A percentile compares a stretch with the other conserved stretches of the same genome.
These are phyloP conservation scores for Starmerella asiatica DNA, from an alignment of 805 yeast species.

Conservation along the genomic window DNA sequence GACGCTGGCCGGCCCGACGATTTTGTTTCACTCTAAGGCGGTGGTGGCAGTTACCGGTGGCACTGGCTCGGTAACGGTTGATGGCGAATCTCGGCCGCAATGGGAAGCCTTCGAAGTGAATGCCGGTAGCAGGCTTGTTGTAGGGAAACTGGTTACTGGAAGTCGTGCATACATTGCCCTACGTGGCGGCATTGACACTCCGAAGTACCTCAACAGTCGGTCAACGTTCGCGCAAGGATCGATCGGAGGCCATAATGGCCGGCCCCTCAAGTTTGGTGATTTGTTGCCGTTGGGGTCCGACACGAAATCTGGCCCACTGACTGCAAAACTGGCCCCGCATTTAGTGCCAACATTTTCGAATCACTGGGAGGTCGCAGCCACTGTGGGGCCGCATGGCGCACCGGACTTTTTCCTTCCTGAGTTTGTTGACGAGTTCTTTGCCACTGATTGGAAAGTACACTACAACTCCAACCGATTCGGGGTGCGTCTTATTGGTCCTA, in stretches of 20 bases:
- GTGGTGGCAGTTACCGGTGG: slow-evolving; percentile 85
- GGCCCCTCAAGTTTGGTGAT: slow-evolving; percentile 84
- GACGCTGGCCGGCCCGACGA: slow-evolving; percentile 75
- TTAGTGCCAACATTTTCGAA: slow-evolving; percentile 42
- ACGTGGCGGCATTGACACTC: slow-evolving; percentile 87
- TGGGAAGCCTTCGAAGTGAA: slow-evolving; percentile 61
- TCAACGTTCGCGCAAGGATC: slow-evolving; percentile 87
- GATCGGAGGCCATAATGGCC: slow-evolving; percentile 89
- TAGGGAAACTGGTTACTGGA: slow-evolving; percentile 72
- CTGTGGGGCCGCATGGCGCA: slow-evolving; percentile 95
- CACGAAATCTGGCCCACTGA: slow-evolving; percentile 26
- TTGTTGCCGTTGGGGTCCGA: slow-evolving; percentile 58
- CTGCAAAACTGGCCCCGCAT: slow-evolving; percentile 36
- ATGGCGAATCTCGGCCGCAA: slow-evolving; percentile 43
- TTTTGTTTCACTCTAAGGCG: slow-evolving; percentile 69
- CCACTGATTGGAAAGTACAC: slow-evolving; percentile 80
- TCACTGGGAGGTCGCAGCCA: slow-evolving; percentile 80
- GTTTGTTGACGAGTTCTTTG: slow-evolving; percentile 61
- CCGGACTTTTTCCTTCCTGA: slow-evolving; percentile 84
- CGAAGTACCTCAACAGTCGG: slow-evolving; percentile 88
- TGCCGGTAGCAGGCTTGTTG: slow-evolving; percentile 61
- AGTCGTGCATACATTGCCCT: slow-evolving; percentile 84
- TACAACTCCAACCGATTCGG: slow-evolving; percentile 96
- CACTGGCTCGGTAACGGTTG: slow-evolving; percentile 47
- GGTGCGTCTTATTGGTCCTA: slow-evolving; percentile 86